A percentile compares a stretch with the other conserved stretches of the same genome.
Evolutionary conservation across 108 stramenopile species (phyloP).

Genomic region (Epithemia pelagica): DNA sequence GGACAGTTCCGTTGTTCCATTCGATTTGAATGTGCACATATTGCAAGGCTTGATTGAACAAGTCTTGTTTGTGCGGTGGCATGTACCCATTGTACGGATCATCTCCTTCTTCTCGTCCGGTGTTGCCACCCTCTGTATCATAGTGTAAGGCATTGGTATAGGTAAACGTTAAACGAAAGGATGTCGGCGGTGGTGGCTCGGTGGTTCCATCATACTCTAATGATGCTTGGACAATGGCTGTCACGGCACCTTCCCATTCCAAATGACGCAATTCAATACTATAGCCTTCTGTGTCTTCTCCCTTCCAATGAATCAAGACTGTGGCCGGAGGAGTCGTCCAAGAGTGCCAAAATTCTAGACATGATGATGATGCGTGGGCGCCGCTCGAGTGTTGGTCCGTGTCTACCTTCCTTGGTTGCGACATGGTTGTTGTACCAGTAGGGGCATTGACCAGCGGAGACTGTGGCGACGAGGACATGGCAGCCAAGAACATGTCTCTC

Average conservation of each 20-base stretch:
- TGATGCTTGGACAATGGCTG: constrained; percentile 15
- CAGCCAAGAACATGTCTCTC: no score
- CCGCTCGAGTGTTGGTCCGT: no score
- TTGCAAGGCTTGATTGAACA: constrained; percentile 77
- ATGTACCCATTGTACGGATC: constrained; percentile 30
- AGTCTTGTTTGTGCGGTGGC: constrained; percentile 22
- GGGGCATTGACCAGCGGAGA: no score
- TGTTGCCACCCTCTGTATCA: constrained; percentile 1
- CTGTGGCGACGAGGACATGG: no score
- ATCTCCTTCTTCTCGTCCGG: constrained; percentile 15
- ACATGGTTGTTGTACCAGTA: no score
- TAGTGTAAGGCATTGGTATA: background rate
- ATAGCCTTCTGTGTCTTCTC: constrained; percentile 36
- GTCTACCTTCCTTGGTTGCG: no score
- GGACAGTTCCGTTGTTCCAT: constrained; percentile 10
- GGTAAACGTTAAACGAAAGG: background rate
- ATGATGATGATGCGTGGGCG: no score
- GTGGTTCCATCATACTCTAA: background rate
- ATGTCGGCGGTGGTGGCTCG: background rate
- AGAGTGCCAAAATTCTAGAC: no score
- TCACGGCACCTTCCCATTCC: constrained; percentile 31
- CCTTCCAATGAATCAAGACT: constrained; percentile 40
- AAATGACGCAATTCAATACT: constrained; percentile 39
- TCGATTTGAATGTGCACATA: constrained; percentile 24
- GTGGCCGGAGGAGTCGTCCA: background rate